These are phyloP conservation scores for Fusarium nurragi DNA, from an alignment of 2,329 filamentous ascomycete genomes.

Conservation along the genomic window DNA sequence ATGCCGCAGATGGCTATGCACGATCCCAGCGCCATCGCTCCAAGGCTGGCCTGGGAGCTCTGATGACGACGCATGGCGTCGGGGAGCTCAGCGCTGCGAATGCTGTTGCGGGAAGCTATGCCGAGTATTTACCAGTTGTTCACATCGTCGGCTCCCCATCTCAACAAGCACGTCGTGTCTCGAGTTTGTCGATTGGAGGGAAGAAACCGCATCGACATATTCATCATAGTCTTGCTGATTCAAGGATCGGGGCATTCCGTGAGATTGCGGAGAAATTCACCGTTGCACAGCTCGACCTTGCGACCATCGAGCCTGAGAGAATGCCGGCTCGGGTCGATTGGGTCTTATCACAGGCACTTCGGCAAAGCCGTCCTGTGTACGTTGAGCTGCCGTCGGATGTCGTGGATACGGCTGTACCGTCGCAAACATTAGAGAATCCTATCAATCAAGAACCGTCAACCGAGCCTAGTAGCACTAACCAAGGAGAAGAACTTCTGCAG, in stretches of 20 bases:
- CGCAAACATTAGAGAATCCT: background rate
- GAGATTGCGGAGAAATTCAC: constrained; percentile 18
- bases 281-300: constrained; percentile 10
- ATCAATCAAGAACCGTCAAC: background rate
- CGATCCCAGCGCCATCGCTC: background rate
- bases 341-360: background rate
- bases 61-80: constrained; percentile 15
- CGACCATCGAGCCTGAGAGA: background rate
- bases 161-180: background rate
- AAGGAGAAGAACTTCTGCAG: background rate
- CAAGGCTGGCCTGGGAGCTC: background rate
- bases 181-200: accelerated
- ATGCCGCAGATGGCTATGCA: constrained; percentile 25
- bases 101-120: constrained; percentile 18
- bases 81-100: constrained; percentile 20
- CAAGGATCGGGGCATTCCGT: background rate
- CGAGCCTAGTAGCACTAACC: background rate
- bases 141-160: constrained; percentile 22
- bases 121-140: constrained; percentile 7
- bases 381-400: constrained; percentile 13
- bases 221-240: constrained; percentile 13
- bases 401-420: background rate
- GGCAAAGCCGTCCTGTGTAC: constrained; percentile 3
- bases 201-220: background rate
- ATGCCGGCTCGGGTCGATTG: background rate